Percentiles rank a stretch among this genome's conserved stretches.
phyloP scores from a whole-genome alignment of 169 alveolate genomes.

The Eimeria praecox region DNA sequence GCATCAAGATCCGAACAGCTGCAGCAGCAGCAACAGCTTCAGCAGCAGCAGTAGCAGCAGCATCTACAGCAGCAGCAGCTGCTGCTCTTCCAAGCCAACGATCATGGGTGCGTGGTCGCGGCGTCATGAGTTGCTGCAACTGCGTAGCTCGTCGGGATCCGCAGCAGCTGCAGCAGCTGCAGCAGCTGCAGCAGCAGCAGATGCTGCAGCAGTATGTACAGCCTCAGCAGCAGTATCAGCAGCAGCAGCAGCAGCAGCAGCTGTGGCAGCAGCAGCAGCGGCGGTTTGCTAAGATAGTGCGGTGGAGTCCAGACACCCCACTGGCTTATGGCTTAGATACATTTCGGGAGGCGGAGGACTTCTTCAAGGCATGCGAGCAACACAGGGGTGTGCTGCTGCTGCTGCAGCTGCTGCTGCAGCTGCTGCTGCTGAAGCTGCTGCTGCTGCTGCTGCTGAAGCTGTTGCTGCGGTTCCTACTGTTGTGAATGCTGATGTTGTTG shows the following conservation, averaged over 20 bases:
- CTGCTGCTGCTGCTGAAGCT: not conserved
- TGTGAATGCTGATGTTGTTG: not conserved
- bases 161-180: not conserved
- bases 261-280: slow-evolving; percentile 29
- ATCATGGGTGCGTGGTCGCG: not conserved
- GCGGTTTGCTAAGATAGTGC: slow-evolving; percentile 68
- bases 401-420: not conserved
- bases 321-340: slow-evolving; percentile 63
- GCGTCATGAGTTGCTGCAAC: not conserved
- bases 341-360: slow-evolving; percentile 65
- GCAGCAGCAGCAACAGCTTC: slow-evolving; percentile 8
- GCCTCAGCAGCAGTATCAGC: slow-evolving; percentile 22
- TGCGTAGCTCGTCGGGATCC: not conserved
- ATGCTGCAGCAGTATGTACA: not conserved
- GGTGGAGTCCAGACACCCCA: slow-evolving; percentile 78
- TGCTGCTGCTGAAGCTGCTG: not conserved
- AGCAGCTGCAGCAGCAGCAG: not conserved
- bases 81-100: not conserved
- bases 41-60: not conserved
- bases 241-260: slow-evolving; percentile 35
- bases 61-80: not conserved
- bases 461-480: slow-evolving; percentile 37
- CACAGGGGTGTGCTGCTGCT: slow-evolving; percentile 54
- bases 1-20: not conserved
- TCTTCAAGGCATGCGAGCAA: slow-evolving; percentile 49